A percentile compares a stretch with the other conserved stretches of the same genome.
Evolutionary conservation across 257 asterid genomes (phyloP).

Genomic region (Thymus mandschuricus): DNA sequence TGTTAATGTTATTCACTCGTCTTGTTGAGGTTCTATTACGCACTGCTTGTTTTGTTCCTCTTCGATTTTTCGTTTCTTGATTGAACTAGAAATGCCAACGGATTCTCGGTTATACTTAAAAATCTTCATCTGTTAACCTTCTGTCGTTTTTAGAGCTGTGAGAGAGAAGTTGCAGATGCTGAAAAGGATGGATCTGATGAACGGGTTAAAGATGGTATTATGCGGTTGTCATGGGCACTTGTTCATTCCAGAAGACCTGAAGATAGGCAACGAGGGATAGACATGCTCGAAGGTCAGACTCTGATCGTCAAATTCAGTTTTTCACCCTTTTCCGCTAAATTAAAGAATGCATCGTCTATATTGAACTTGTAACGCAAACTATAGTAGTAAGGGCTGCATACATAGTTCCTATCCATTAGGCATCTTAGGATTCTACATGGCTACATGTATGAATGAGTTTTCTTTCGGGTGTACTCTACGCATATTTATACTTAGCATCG

Average conservation of each 20-base stretch:
- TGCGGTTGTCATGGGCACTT: conserved; percentile 90
- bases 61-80: background rate
- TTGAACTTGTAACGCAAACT: background rate
- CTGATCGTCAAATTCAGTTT: background rate
- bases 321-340: background rate
- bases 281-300: conserved; percentile 75
- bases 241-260: conserved; percentile 70
- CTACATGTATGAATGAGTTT: no score
- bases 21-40: no score
- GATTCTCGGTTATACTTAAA: background rate
- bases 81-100: background rate
- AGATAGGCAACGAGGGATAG: conserved; percentile 74
- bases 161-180: conserved; percentile 69
- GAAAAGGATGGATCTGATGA: conserved; percentile 48
- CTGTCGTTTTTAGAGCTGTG: conserved; percentile 55
- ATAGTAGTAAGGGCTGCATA: no score
- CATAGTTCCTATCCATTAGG: no score
- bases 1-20: background rate
- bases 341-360: background rate
- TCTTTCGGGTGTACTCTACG: no score
- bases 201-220: conserved; percentile 52
- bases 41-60: background rate
- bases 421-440: no score
- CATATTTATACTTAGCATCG: background rate
- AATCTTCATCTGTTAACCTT: background rate